phyloP scores from a whole-genome alignment of 192 early-diverging fungal genomes.

The Backusella luteola region DNA sequence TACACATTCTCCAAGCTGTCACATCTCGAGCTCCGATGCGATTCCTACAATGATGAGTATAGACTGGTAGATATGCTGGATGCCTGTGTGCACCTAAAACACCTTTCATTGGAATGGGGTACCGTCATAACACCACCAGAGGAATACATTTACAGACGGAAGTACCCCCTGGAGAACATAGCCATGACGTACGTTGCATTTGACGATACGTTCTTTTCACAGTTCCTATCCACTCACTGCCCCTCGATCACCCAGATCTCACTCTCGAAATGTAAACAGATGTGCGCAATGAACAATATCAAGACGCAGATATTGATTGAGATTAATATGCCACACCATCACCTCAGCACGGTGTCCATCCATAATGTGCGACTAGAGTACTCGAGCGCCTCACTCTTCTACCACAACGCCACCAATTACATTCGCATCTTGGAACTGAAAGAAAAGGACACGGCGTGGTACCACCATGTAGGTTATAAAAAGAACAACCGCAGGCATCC shows the following conservation, averaged over 20 bases:
- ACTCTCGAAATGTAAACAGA: background rate
- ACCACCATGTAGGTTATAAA: background rate
- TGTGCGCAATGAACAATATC: background rate
- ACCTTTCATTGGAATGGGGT: background rate
- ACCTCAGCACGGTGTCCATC: background rate
- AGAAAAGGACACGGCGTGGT: background rate
- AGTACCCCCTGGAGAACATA: background rate
- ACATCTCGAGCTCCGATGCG: background rate
- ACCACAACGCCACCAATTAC: background rate
- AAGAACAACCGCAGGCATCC: background rate
- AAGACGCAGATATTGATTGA: background rate
- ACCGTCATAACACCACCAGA: background rate
- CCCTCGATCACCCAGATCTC: background rate
- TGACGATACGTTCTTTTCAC: background rate
- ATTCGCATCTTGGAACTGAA: background rate
- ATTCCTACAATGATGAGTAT: constrained; percentile 1
- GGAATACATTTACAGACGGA: background rate
- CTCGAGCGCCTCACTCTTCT: background rate
- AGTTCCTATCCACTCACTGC: background rate
- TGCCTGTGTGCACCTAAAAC: background rate
- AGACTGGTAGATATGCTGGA: background rate
- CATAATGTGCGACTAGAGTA: background rate
- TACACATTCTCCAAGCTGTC: background rate
- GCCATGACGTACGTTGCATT: background rate
- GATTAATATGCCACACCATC: background rate